Base-by-base conservation (phyloP, 768 basidiomycete species). In the Chalciporus chontae region DNA sequence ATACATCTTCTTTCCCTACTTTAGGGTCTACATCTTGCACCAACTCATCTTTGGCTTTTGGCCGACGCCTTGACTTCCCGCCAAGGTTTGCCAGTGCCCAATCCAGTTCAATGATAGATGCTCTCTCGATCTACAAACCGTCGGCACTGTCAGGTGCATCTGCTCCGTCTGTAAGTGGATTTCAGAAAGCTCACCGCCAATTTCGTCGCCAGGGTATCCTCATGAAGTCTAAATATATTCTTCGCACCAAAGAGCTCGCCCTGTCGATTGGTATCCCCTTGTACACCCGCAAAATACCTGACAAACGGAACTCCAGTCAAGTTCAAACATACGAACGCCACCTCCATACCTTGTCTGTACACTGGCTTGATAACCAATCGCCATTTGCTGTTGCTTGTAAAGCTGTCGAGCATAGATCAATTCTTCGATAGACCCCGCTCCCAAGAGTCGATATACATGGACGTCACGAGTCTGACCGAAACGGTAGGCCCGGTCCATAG, bases 321-420 rank as follows among this genome's bases (percentile, higher is more conserved):
- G 26, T 26, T 26, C 26, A 26, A 26, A 26, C 26, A 24, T 26
- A 26, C 26, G 26, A 26, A 5, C 26, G 8, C 26, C 26, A 26
- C 26, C 26, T 26, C 26, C 26, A 26, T 26, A 87, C 48, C 90
- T 77, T 0, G 90, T 91, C 59, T 93, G 90, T 8, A 89, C 72
- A 57, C 87, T 90, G 1, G 86, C 87, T 53, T 87, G 79, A 63
- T 94, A 94, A 0, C 83, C 91, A 40, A 92, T 90, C n/a, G 82
- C 81, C 88, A 92, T 92, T 61, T 91, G 88, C 62, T 94, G 93
- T 55, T 93, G 90, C 64, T 94, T 94, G 69, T 94, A 94, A 18
- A 95, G 79, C 62, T 94, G 92, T 11, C 91, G 81, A 0, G 87
- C 87, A 58, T 93, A 93, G 17, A 93, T 90, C 38, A 91, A 69